Percentiles rank a stretch among this genome's conserved stretches.
Evolutionary conservation across 2,329 filamentous ascomycete species (phyloP).

Genomic region (Beauveria caledonica): DNA sequence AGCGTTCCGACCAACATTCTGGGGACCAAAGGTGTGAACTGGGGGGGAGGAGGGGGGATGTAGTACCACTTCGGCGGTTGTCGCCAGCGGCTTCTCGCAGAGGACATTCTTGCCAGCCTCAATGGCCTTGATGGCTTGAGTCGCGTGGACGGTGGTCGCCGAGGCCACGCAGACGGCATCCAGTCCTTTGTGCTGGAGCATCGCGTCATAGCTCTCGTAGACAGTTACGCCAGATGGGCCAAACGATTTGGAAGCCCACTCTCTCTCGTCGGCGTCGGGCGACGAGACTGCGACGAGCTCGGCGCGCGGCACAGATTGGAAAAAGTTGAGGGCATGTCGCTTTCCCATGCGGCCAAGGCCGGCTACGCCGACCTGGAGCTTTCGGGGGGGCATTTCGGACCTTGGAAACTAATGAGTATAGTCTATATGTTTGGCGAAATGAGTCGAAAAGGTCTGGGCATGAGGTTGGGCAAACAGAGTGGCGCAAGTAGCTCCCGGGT

Average conservation of each 20-base stretch:
- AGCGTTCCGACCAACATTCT: background rate
- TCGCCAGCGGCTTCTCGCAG: background rate
- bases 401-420: background rate
- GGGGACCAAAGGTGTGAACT: background rate
- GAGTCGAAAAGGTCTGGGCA: background rate
- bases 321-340: constrained; percentile 40
- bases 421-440: background rate
- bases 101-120: background rate
- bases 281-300: constrained; percentile 42
- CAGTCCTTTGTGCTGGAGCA: background rate
- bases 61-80: background rate
- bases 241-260: constrained; percentile 41
- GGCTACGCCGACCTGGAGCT: constrained; percentile 36
- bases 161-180: background rate
- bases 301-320: constrained; percentile 37
- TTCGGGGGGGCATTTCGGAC: constrained; percentile 13
- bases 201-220: background rate
- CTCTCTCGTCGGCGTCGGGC: constrained; percentile 33
- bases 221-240: background rate
- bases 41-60: too few relatives aligned
- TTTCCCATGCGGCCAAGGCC: constrained; percentile 46
- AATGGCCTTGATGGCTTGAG: background rate
- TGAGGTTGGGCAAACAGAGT: background rate
- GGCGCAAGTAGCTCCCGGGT: background rate
- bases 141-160: background rate